These are phyloP conservation scores for Asclepias syriaca DNA, from an alignment of 257 asterid genomes.

Conservation along the genomic window DNA sequence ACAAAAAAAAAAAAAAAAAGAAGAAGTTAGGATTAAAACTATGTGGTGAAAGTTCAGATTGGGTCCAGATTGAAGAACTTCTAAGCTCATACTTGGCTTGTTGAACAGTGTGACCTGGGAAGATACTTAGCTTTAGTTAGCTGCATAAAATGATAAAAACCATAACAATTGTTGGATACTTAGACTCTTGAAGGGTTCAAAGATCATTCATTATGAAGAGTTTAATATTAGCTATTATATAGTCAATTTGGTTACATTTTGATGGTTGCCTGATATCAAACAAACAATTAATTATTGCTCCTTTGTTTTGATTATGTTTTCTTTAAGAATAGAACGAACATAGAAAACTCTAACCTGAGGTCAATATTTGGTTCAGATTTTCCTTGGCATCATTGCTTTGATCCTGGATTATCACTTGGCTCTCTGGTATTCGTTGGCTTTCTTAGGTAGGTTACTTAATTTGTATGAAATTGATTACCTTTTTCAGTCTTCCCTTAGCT, in stretches of 20 bases:
- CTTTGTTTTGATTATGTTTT: background rate
- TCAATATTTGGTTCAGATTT: slow-evolving; percentile 46
- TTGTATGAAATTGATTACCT: background rate
- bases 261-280: slow-evolving; percentile 5
- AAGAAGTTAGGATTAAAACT: background rate
- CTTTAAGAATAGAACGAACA: background rate
- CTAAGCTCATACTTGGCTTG: background rate
- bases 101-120: background rate
- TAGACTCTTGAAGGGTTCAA: background rate
- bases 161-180: background rate
- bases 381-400: slow-evolving; percentile 74
- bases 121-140: background rate
- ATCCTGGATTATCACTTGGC: slow-evolving; percentile 87
- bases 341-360: slow-evolving; percentile 20
- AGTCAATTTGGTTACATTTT: background rate
- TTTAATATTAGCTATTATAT: background rate
- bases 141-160: background rate
- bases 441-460: slow-evolving; percentile 52
- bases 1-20: no score
- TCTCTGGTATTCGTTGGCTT: slow-evolving; percentile 73
- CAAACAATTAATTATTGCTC: slow-evolving; percentile 1
- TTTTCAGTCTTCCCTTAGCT: background rate
- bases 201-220: background rate
- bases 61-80: background rate
- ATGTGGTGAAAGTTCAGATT: background rate